Percentiles rank a stretch among this genome's conserved stretches.
phyloP scores from a whole-genome alignment of 352 stramenopile species.

The Blastocystis sp. region DNA sequence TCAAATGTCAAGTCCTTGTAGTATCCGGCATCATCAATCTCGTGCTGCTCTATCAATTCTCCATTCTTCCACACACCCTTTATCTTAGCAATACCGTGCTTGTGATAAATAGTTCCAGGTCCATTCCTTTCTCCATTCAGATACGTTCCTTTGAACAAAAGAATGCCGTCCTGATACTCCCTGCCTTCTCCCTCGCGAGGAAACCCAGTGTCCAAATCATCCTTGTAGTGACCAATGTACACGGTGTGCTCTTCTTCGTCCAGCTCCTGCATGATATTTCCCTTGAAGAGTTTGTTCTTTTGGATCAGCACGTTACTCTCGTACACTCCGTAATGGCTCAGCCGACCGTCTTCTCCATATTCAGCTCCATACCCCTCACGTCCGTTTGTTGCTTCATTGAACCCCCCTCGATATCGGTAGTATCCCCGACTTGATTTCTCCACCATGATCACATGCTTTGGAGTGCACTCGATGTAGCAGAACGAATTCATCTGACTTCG shows the following conservation, averaged over 20 bases:
- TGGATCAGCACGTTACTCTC: background rate
- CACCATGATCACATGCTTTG: background rate
- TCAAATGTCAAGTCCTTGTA: background rate
- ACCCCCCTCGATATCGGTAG: background rate
- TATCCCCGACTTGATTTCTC: background rate
- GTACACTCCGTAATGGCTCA: background rate
- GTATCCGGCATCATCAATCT: background rate
- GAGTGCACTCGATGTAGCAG: constrained; percentile 7
- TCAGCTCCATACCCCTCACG: constrained; percentile 26
- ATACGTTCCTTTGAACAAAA: background rate
- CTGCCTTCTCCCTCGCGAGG: constrained; percentile 6
- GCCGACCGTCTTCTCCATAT: background rate
- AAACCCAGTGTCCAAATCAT: background rate
- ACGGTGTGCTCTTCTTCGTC: background rate
- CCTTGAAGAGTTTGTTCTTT: background rate
- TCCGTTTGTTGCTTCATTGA: background rate
- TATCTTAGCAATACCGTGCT: background rate
- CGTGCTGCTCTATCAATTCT: background rate
- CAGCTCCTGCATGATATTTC: background rate
- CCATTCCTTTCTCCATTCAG: background rate
- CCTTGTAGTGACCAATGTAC: constrained; percentile 5
- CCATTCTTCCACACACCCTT: constrained; percentile 1
- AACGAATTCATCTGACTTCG: background rate
- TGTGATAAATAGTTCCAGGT: background rate
- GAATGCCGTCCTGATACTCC: constrained; percentile 1